A percentile compares a stretch with the other conserved stretches of the same genome.
Conservation (phyloP, 2,329 filamentous ascomycete species). For the Neofusicoccum umdonicola region DNA sequence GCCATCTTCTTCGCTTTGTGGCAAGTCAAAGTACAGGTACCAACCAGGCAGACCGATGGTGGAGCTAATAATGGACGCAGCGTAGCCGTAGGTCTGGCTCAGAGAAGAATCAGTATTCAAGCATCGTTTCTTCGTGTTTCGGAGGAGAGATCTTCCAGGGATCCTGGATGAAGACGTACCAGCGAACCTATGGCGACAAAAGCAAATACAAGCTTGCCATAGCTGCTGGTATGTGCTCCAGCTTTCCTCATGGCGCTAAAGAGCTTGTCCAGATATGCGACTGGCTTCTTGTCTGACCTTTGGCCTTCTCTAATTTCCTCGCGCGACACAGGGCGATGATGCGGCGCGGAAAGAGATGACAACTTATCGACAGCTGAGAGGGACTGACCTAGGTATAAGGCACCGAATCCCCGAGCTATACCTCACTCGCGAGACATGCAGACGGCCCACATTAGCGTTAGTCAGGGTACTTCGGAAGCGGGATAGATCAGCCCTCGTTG, state of each 20-base stretch:
- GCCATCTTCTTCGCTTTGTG: constrained; percentile 42
- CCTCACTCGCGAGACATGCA: constrained; percentile 6
- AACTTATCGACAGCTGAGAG: constrained; percentile 1
- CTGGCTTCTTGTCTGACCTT: neutral
- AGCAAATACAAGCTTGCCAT: constrained; percentile 22
- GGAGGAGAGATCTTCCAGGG: neutral
- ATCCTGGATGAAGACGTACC: constrained; percentile 16
- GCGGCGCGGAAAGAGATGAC: neutral
- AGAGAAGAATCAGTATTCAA: neutral
- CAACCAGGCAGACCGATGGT: constrained; percentile 55
- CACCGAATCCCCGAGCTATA: neutral
- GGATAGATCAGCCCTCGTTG: neutral
- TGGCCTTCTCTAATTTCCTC: neutral
- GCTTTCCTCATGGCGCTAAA: constrained; percentile 14
- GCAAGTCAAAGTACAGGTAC: constrained; percentile 51
- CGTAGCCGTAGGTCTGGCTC: constrained; percentile 49
- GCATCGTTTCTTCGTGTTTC: neutral
- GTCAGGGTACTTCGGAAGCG: constrained; percentile 1
- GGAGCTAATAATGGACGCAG: constrained; percentile 50
- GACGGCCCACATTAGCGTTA: constrained; percentile 4
- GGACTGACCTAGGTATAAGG: constrained; percentile 10
- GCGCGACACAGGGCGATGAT: neutral
- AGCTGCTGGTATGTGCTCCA: constrained; percentile 22
- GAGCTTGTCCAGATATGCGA: neutral
- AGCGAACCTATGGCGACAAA: constrained; percentile 24